phyloP scores from a whole-genome alignment of 495 filamentous ascomycete genomes.

The Tetracladium setigerum region DNA sequence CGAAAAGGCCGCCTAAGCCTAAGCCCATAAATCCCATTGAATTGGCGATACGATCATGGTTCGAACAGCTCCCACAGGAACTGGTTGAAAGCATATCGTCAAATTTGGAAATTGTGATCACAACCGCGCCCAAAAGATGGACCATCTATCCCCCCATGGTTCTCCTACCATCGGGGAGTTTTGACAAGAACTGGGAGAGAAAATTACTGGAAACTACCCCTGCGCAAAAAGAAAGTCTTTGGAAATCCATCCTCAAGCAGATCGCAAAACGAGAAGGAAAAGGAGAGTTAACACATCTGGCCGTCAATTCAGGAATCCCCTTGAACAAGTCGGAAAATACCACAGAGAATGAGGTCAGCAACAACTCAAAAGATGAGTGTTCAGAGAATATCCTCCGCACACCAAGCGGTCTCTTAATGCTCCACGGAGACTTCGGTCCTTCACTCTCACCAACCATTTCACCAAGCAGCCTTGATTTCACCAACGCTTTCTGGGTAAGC shows the following conservation, averaged over 20 bases:
- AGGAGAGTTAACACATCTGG: conserved; percentile 53
- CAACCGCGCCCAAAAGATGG: conserved; percentile 53
- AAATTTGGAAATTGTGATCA: conserved; percentile 20
- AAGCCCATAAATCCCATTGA: conserved; percentile 17
- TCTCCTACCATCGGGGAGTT: conserved; percentile 54
- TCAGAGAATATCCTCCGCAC: conserved; percentile 59
- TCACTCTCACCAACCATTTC: conserved; percentile 7
- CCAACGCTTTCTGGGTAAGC: conserved; percentile 64
- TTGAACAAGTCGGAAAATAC: conserved; percentile 14
- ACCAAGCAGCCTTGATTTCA: conserved; percentile 38
- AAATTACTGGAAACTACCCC: conserved; percentile 28
- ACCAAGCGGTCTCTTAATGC: conserved; percentile 50
- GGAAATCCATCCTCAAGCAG: conserved; percentile 38
- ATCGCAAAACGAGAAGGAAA: conserved; percentile 36
- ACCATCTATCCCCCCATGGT: conserved; percentile 63
- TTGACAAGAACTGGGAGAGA: conserved; percentile 41
- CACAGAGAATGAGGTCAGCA: not conserved
- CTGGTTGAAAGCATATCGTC: not conserved
- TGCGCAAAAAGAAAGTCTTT: conserved; percentile 25
- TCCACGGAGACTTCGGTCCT: conserved; percentile 64
- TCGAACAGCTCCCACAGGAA: conserved; percentile 2
- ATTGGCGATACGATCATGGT: conserved; percentile 13
- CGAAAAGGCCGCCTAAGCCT: conserved; percentile 1
- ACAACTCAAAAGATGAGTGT: not conserved
- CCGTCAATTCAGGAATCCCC: conserved; percentile 67